Conservation (phyloP, 148 eudicot species). For the Spergularia bocconei region DNA sequence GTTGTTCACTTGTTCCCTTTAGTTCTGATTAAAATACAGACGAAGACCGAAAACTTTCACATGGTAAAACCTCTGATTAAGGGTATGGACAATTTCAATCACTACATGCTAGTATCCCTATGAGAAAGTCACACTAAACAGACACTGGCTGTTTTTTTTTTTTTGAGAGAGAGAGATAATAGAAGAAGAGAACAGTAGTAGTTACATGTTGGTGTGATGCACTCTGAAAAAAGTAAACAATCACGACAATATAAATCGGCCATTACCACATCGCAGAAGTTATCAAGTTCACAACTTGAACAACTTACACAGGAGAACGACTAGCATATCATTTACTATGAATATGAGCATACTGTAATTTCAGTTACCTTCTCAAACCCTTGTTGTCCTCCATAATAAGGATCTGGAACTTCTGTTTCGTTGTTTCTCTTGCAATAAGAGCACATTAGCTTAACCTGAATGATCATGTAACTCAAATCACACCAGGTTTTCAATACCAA, state of each 20-base stretch:
- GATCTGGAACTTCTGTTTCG: constrained; percentile 92
- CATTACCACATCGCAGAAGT: neutral
- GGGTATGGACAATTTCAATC: neutral
- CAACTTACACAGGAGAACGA: neutral
- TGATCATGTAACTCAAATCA: neutral
- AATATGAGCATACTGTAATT: neutral
- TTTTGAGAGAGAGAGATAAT: neutral
- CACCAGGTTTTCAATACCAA: neutral
- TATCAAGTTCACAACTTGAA: neutral
- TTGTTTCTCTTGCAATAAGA: constrained; percentile 86
- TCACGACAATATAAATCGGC: neutral
- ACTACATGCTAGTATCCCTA: neutral
- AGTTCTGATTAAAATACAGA: too few relatives aligned
- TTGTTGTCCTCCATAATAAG: constrained; percentile 87
- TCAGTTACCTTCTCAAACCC: constrained; percentile 90
- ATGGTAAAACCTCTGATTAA: neutral
- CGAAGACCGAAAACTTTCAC: too few relatives aligned
- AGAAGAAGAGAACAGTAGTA: neutral
- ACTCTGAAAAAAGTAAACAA: neutral
- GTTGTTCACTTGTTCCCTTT: too few relatives aligned
- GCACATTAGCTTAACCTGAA: constrained; percentile 86
- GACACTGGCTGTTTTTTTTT: too few relatives aligned
- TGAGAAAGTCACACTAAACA: neutral
- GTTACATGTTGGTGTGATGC: neutral
- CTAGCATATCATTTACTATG: neutral